A percentile compares a stretch with the other conserved stretches of the same genome.
Evolutionary conservation across 305 asterid genomes (phyloP).

Genomic region (Fraxinus dipetala): DNA sequence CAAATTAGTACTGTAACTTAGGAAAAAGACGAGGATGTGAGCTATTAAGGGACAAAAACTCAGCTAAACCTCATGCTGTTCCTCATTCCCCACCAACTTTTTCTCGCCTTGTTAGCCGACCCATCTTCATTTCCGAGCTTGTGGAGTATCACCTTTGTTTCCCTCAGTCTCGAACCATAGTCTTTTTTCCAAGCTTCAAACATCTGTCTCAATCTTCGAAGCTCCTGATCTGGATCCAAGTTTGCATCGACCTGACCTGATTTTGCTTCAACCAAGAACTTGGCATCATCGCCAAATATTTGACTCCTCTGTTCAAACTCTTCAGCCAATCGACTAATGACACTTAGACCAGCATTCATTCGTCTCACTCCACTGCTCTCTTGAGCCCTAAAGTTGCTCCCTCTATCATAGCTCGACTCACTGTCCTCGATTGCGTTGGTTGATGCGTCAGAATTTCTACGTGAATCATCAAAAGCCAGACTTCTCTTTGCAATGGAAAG

Average conservation of each 20-base stretch:
- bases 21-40: neutral
- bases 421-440: conserved; percentile 58
- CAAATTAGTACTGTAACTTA: neutral
- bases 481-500: conserved; percentile 85
- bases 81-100: conserved; percentile 93
- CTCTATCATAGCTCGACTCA: conserved; percentile 62
- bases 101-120: conserved; percentile 54
- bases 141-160: conserved; percentile 75
- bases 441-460: conserved; percentile 72
- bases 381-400: conserved; percentile 44
- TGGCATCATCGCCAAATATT: conserved; percentile 89
- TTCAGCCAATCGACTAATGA: conserved; percentile 77
- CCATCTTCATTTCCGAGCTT: conserved; percentile 76
- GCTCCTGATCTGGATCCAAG: conserved; percentile 81
- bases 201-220: conserved; percentile 77
- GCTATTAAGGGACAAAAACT: conserved; percentile 7
- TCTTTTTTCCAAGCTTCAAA: conserved; percentile 96
- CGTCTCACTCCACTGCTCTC: conserved; percentile 57
- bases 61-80: conserved; percentile 59
- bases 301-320: conserved; percentile 93
- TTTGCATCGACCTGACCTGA: conserved; percentile 81
- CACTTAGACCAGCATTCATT: conserved; percentile 60
- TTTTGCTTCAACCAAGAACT: conserved; percentile 87
- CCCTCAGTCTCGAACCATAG: conserved; percentile 75
- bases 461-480: conserved; percentile 72